A percentile compares a stretch with the other conserved stretches of the same genome.
These are phyloP conservation scores for Amylostereum chailletii DNA, from an alignment of 1,284 basidiomycete species.

Conservation along the genomic window DNA sequence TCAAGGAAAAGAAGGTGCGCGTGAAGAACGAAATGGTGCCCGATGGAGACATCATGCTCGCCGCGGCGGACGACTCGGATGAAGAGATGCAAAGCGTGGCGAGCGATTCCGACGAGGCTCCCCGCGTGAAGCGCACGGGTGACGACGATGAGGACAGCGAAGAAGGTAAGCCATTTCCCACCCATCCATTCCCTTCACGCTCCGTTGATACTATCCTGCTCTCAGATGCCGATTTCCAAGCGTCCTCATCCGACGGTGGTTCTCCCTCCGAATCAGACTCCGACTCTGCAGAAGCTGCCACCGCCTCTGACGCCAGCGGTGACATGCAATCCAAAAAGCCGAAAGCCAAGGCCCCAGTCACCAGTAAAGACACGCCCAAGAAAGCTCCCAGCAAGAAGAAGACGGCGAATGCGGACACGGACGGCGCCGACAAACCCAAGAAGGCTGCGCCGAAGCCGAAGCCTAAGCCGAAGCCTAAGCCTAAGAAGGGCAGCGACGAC, in stretches of 20 bases:
- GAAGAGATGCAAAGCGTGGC: slow-evolving; percentile 77
- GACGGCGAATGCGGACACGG: slow-evolving; percentile 26
- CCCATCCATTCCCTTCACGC: not conserved
- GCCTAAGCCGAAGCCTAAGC: slow-evolving; percentile 37
- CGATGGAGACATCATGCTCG: slow-evolving; percentile 72
- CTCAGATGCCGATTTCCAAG: slow-evolving; percentile 82
- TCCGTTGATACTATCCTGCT: not conserved
- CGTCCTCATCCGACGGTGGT: slow-evolving; percentile 75
- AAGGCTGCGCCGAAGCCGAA: slow-evolving; percentile 20
- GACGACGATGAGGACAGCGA: slow-evolving; percentile 76
- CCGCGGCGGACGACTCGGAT: slow-evolving; percentile 74
- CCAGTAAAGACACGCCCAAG: slow-evolving; percentile 18
- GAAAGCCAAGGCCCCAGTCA: slow-evolving; percentile 26
- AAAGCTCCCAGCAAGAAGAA: slow-evolving; percentile 30
- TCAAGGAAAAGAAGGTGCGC: slow-evolving; percentile 86
- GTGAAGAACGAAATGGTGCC: slow-evolving; percentile 95
- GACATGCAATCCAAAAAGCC: slow-evolving; percentile 40
- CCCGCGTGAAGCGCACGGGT: slow-evolving; percentile 41
- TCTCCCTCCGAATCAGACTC: slow-evolving; percentile 75
- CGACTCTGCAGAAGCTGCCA: slow-evolving; percentile 63
- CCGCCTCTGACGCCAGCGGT: slow-evolving; percentile 75
- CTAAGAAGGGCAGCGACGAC: slow-evolving; percentile 23
- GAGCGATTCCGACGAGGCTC: slow-evolving; percentile 60
- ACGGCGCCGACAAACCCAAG: slow-evolving; percentile 27
- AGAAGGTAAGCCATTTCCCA: slow-evolving; percentile 50